Evolutionary conservation across 1,284 basidiomycete genomes (phyloP).

Genomic region (Nidula niveotomentosa): DNA sequence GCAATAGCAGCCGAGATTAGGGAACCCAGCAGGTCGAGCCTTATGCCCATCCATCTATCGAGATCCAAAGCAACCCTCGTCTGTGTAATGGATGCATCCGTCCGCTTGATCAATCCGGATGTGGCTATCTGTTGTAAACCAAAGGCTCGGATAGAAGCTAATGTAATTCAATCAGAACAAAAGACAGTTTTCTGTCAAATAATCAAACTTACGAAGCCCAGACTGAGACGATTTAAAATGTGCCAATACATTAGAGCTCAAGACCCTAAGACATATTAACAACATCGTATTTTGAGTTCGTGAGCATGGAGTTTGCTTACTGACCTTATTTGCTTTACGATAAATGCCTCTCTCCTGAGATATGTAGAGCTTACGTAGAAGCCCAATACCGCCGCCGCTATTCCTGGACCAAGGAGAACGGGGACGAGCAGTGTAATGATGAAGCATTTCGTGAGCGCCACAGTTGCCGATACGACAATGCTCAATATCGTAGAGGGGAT

Average conservation of each 20-base stretch:
- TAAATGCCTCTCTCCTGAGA: constrained; percentile 69
- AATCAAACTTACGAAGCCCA: constrained; percentile 37
- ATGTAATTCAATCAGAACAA: not conserved
- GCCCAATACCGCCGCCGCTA: constrained; percentile 26
- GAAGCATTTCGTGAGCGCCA: too few relatives aligned
- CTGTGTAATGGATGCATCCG: constrained; percentile 37
- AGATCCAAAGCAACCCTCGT: constrained; percentile 40
- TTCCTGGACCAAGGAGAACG: not conserved
- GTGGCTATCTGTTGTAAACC: constrained; percentile 36
- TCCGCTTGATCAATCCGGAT: constrained; percentile 30
- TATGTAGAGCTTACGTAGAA: constrained; percentile 33
- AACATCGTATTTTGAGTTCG: too few relatives aligned
- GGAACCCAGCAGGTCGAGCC: constrained; percentile 37
- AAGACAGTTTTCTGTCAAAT: constrained; percentile 19
- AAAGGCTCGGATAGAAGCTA: constrained; percentile 44
- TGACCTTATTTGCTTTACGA: constrained; percentile 65
- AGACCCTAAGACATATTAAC: too few relatives aligned
- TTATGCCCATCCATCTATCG: constrained; percentile 42
- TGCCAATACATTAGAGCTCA: constrained; percentile 35
- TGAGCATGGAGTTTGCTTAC: not conserved
- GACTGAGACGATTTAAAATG: constrained; percentile 57
- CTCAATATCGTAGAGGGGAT: too few relatives aligned
- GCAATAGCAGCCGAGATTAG: constrained; percentile 40
- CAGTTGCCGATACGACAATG: not conserved
- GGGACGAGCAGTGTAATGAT: not conserved